A percentile compares a stretch with the other conserved stretches of the same genome.
These are phyloP conservation scores for Verticillium dahliae DNA, from an alignment of 2,329 filamentous ascomycete species.

Conservation along the genomic window DNA sequence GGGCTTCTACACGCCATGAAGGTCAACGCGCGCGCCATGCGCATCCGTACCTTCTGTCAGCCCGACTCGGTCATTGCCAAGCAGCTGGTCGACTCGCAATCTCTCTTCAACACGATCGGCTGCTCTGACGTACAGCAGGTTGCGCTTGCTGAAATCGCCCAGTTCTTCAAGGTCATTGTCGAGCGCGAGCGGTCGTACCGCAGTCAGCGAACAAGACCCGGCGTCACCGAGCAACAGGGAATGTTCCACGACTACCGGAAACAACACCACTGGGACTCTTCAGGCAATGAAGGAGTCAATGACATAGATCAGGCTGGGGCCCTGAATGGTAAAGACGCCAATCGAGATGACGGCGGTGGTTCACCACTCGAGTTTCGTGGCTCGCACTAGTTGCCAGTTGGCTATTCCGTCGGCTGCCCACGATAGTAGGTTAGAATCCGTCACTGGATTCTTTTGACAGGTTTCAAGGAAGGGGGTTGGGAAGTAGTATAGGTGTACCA, in stretches of 20 bases:
- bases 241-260: not conserved
- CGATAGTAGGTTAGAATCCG: too few species aligned
- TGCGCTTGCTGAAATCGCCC: constrained; percentile 41
- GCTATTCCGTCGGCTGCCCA: too few species aligned
- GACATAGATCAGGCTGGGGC: not conserved
- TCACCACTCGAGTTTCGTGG: not conserved
- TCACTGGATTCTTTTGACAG: too few species aligned
- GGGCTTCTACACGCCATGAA: constrained; percentile 47
- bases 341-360: not conserved
- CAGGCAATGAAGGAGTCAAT: not conserved
- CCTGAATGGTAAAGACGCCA: not conserved
- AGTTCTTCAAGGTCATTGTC: constrained; percentile 48
- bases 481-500: too few species aligned
- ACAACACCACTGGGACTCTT: constrained; percentile 2
- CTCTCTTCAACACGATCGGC: constrained; percentile 42
- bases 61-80: constrained; percentile 52
- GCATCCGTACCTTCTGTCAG: constrained; percentile 50
- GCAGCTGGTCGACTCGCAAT: constrained; percentile 48
- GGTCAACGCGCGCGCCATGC: constrained; percentile 43
- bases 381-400: too few species aligned
- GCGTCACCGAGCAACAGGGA: not conserved
- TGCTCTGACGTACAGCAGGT: constrained; percentile 34
- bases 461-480: too few species aligned
- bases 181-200: constrained; percentile 33
- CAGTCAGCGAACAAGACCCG: constrained; percentile 12